Evolutionary conservation across 2,329 filamentous ascomycete genomes (phyloP).

Genomic region (Cladorrhinum sp.): DNA sequence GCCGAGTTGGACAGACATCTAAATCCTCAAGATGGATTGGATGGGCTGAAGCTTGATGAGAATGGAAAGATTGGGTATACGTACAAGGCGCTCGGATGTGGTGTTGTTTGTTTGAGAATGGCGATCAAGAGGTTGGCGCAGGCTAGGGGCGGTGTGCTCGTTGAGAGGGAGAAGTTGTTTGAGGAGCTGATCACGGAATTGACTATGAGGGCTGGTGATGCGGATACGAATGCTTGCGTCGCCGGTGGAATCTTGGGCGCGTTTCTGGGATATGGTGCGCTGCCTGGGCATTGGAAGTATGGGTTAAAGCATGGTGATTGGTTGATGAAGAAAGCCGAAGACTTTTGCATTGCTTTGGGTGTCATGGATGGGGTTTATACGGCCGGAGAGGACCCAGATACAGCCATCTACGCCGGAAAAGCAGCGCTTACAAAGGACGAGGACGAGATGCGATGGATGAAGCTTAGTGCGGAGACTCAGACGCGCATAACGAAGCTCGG

Average conservation of each 20-base stretch:
- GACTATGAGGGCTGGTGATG: constrained; percentile 51
- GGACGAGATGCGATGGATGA: not conserved
- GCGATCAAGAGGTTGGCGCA: constrained; percentile 37
- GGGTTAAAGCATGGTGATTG: constrained; percentile 45
- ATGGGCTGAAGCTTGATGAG: constrained; percentile 43
- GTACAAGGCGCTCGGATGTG: constrained; percentile 51
- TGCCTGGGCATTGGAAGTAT: constrained; percentile 49
- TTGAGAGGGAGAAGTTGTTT: constrained; percentile 47
- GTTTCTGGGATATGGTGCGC: constrained; percentile 43
- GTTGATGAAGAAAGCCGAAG: constrained; percentile 43
- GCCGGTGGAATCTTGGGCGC: constrained; percentile 49
- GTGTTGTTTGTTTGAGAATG: constrained; percentile 42
- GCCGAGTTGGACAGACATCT: constrained; percentile 43
- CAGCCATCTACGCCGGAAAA: constrained; percentile 17
- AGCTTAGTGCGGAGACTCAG: not conserved
- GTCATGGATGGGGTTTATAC: constrained; percentile 35
- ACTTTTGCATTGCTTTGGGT: constrained; percentile 39
- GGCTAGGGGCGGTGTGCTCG: constrained; percentile 22
- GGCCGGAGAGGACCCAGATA: constrained; percentile 39
- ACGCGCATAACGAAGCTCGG: not conserved
- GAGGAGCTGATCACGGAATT: constrained; percentile 48
- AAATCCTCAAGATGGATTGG: constrained; percentile 33
- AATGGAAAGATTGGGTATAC: constrained; percentile 49
- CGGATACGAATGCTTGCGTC: constrained; percentile 53
- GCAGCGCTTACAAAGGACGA: not conserved